Conservation (phyloP, 129 eudicot species). For the Glebionis coronaria region DNA sequence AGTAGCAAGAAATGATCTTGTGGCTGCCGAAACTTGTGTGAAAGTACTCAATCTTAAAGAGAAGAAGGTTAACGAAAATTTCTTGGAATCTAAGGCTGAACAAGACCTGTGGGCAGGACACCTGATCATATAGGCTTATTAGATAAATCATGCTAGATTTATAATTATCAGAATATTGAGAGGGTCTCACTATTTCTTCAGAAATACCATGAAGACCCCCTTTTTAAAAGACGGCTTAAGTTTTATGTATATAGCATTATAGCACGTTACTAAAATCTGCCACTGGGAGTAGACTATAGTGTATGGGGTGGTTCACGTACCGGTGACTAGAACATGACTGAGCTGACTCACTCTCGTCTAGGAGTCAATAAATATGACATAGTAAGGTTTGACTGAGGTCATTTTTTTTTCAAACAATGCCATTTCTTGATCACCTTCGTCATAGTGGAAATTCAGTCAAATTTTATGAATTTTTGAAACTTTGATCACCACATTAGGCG, state of each 20-base stretch:
- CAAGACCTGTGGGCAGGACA: no score
- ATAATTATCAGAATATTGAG: no score
- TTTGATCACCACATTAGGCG: slow-evolving; percentile 9
- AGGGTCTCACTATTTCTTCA: no score
- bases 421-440: slow-evolving; percentile 9
- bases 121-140: slow-evolving; percentile 1
- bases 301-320: no score
- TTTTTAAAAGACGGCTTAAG: no score
- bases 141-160: slow-evolving; percentile 1
- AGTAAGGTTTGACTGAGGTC: slow-evolving; percentile 3
- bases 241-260: no score
- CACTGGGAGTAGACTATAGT: no score
- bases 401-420: background rate
- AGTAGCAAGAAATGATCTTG: slow-evolving; percentile 15
- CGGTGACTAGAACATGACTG: no score
- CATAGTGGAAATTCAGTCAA: slow-evolving; percentile 9
- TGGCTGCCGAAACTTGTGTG: slow-evolving; percentile 30
- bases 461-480: slow-evolving; percentile 1
- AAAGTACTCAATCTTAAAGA: slow-evolving; percentile 28
- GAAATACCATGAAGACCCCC: no score
- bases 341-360: background rate
- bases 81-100: slow-evolving; percentile 17
- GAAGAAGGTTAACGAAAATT: slow-evolving; percentile 22
- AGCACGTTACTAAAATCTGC: no score
- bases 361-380: slow-evolving; percentile 6